Percentiles rank a stretch among this genome's conserved stretches.
Conservation (phyloP, 2,329 filamentous ascomycete genomes). For the Fonsecaea pugnacius region DNA sequence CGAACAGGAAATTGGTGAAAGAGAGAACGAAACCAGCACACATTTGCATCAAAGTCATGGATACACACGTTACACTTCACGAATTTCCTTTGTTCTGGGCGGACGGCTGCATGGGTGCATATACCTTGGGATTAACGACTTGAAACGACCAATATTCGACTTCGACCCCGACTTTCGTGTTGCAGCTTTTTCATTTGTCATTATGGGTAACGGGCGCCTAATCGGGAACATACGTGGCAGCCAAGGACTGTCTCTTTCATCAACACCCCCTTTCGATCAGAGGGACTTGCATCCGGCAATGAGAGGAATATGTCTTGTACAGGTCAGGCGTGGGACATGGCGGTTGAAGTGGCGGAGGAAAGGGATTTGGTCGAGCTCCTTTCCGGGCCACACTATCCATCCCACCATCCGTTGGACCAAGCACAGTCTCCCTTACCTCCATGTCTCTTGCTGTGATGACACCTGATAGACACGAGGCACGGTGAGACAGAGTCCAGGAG, state of each 20-base stretch:
- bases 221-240: constrained; percentile 6
- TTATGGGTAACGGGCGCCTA: not conserved
- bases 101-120: constrained; percentile 11
- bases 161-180: constrained; percentile 2
- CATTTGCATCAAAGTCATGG: constrained; percentile 13
- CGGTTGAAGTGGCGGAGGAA: not conserved
- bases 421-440: not conserved
- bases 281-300: not conserved
- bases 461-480: not conserved
- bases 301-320: not conserved
- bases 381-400: not conserved
- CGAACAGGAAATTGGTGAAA: constrained; percentile 35
- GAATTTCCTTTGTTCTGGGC: constrained; percentile 32
- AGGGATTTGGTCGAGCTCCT: not conserved
- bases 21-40: constrained; percentile 12
- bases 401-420: not conserved
- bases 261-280: not conserved
- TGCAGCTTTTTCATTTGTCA: constrained; percentile 10
- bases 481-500: not conserved
- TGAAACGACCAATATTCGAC: constrained; percentile 16
- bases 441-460: not conserved
- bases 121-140: constrained; percentile 24
- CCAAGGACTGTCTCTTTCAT: not conserved
- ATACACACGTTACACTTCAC: constrained; percentile 21
- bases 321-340: not conserved